Percentiles rank a stretch among this genome's conserved stretches.
These are phyloP conservation scores for Pseudocercospora ulei DNA, from an alignment of 2,329 filamentous ascomycete species.

Conservation along the genomic window DNA sequence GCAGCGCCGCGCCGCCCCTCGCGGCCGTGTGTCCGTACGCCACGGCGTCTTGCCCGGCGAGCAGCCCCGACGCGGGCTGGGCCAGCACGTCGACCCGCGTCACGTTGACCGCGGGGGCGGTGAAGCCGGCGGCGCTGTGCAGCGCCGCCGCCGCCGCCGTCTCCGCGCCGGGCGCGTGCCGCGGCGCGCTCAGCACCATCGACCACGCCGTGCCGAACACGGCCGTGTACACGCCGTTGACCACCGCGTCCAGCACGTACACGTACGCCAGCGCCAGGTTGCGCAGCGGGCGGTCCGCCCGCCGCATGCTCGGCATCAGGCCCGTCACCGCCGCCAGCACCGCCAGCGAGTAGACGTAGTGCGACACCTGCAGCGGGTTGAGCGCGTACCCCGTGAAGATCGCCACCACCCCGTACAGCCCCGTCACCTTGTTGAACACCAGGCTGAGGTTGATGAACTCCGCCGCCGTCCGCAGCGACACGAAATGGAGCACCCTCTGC, in stretches of 20 bases:
- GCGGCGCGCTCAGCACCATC: constrained; percentile 55
- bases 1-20: constrained; percentile 46
- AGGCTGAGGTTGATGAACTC: constrained; percentile 75
- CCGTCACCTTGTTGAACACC: constrained; percentile 84
- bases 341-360: constrained; percentile 78
- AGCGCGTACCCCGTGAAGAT: constrained; percentile 78
- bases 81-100: constrained; percentile 48
- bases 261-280: constrained; percentile 74
- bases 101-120: constrained; percentile 50
- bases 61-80: constrained; percentile 39
- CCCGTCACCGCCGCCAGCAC: constrained; percentile 58
- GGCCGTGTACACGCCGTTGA: constrained; percentile 73
- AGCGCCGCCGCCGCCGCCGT: constrained; percentile 47
- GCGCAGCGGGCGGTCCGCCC: constrained; percentile 50
- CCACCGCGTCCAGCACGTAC: constrained; percentile 69
- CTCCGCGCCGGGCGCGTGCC: constrained; percentile 35
- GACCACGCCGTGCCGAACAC: constrained; percentile 83
- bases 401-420: constrained; percentile 80
- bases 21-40: constrained; percentile 39
- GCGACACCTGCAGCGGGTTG: constrained; percentile 72
- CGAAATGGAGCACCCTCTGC: constrained; percentile 73
- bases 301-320: constrained; percentile 68
- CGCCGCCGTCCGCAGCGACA: constrained; percentile 76
- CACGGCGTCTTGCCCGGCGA: constrained; percentile 46
- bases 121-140: constrained; percentile 56